Percentiles rank a stretch among this genome's conserved stretches.
These are phyloP conservation scores for Candida insectorum DNA, from an alignment of 805 yeast genomes.

Conservation along the genomic window DNA sequence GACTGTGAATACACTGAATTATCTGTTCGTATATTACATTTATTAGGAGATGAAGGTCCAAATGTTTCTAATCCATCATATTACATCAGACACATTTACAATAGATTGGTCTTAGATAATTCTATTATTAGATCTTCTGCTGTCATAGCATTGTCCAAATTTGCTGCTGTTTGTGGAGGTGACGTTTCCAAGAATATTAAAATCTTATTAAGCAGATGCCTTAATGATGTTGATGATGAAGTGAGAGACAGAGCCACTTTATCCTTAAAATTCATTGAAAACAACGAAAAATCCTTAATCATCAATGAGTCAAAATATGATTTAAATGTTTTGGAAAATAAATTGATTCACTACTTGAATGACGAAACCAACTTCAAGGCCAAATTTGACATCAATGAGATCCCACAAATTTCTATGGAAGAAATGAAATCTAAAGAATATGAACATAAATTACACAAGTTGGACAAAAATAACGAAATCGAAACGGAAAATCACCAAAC, in stretches of 20 bases:
- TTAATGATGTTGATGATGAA: constrained; percentile 90
- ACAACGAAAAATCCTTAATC: constrained; percentile 43
- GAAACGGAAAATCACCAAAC: constrained; percentile 19
- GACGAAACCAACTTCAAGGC: constrained; percentile 45
- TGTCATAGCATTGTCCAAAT: constrained; percentile 85
- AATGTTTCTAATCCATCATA: constrained; percentile 77
- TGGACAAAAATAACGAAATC: constrained; percentile 23
- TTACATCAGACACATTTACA: constrained; percentile 93
- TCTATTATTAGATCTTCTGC: constrained; percentile 96
- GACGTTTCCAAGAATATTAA: constrained; percentile 64
- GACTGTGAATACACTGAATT: constrained; percentile 96
- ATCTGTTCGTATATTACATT: constrained; percentile 86
- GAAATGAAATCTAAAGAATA: constrained; percentile 65
- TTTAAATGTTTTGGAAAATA: constrained; percentile 72
- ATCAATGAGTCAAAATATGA: constrained; percentile 69
- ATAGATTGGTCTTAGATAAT: constrained; percentile 93
- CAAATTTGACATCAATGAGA: constrained; percentile 68
- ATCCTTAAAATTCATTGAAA: constrained; percentile 62
- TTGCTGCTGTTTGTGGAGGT: constrained; percentile 74
- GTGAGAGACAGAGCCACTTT: constrained; percentile 96
- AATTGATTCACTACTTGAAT: constrained; percentile 68
- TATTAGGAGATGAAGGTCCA: constrained; percentile 95
- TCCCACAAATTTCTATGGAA: constrained; percentile 66
- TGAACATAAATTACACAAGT: constrained; percentile 45
- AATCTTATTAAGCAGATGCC: constrained; percentile 75